phyloP scores from a whole-genome alignment of 1,284 basidiomycete species.

The Phellopilus nigrolimitatus region DNA sequence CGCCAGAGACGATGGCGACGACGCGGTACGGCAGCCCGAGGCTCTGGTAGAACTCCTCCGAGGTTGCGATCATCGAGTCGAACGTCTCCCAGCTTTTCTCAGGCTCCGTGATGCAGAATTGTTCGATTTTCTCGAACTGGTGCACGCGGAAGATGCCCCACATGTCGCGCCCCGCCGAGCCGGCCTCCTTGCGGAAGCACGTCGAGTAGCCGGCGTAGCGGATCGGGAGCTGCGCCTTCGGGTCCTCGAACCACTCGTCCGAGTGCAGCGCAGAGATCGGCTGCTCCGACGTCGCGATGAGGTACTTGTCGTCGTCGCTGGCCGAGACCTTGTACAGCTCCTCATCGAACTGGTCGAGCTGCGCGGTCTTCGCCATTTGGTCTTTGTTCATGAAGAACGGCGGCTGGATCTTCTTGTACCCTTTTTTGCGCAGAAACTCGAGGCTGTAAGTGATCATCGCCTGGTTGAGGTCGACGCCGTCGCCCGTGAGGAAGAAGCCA shows the following conservation, averaged over 20 bases:
- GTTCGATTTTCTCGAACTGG: slow-evolving; percentile 99
- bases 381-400: slow-evolving; percentile 99
- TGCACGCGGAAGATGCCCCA: slow-evolving; percentile 99
- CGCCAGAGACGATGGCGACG: slow-evolving; percentile 95
- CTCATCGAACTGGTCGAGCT: slow-evolving; percentile 97
- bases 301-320: slow-evolving; percentile 87
- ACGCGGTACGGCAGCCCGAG: slow-evolving; percentile 88
- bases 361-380: slow-evolving; percentile 95
- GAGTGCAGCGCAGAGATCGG: slow-evolving; percentile 95
- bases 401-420: slow-evolving; percentile 93
- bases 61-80: slow-evolving; percentile 85
- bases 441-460: slow-evolving; percentile 94
- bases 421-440: slow-evolving; percentile 80
- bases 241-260: slow-evolving; percentile 96
- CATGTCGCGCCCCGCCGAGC: slow-evolving; percentile 94
- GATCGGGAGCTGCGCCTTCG: slow-evolving; percentile 86
- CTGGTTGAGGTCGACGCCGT: slow-evolving; percentile 96
- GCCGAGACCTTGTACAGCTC: slow-evolving; percentile 85
- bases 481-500: slow-evolving; percentile 93
- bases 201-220: slow-evolving; percentile 84
- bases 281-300: slow-evolving; percentile 98
- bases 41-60: slow-evolving; percentile 95
- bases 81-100: slow-evolving; percentile 94
- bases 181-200: slow-evolving; percentile 99
- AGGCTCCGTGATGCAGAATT: slow-evolving; percentile 94